Evolutionary conservation across 345 rosid genomes (phyloP).

Genomic region (Eucalyptus sp.): DNA sequence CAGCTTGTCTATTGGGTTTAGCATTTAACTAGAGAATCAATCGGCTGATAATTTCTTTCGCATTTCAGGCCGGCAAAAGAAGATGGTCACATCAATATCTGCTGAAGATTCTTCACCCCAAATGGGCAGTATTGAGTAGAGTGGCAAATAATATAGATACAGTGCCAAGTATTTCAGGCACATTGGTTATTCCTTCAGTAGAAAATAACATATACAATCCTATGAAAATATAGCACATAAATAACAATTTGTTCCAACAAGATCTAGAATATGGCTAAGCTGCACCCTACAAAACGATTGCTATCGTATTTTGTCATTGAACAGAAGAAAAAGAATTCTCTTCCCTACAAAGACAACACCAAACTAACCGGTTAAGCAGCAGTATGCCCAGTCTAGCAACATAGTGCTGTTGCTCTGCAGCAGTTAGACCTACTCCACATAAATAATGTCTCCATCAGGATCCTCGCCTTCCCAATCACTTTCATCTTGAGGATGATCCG

Average conservation of each 20-base stretch:
- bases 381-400: not conserved
- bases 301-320: not conserved
- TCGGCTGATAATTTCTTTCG: not conserved
- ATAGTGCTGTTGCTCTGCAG: not conserved
- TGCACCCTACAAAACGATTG: not conserved
- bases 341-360: not conserved
- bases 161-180: not conserved
- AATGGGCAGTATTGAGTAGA: not conserved
- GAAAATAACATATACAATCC: not conserved
- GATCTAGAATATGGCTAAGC: not conserved
- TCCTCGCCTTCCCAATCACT: conserved; percentile 56
- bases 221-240: not conserved
- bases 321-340: not conserved
- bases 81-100: not conserved
- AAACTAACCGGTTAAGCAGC: not conserved
- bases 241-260: not conserved
- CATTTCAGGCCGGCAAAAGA: not conserved
- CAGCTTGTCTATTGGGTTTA: not conserved
- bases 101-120: not conserved
- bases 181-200: not conserved
- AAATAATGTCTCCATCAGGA: conserved; percentile 68
- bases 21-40: not conserved
- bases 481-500: conserved; percentile 26
- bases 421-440: conserved; percentile 36
- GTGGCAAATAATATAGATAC: not conserved